These are phyloP conservation scores for Tricholoma furcatifolium DNA, from an alignment of 768 basidiomycete species.

Conservation along the genomic window DNA sequence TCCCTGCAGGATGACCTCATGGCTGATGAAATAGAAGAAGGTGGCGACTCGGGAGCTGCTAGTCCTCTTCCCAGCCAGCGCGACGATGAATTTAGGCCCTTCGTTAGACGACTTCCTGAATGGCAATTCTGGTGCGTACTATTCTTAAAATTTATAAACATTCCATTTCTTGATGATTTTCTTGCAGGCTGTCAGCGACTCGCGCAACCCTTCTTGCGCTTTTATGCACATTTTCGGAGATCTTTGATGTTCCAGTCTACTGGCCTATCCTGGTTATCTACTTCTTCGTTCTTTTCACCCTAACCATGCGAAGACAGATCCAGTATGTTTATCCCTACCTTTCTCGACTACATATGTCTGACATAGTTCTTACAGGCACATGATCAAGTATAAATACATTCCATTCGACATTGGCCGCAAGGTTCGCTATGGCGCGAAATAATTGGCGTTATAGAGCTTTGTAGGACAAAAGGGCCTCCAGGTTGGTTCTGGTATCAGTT, in stretches of 20 bases:
- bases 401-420: slow-evolving; percentile 97
- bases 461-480: slow-evolving; percentile 1
- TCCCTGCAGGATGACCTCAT: slow-evolving; percentile 90
- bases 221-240: slow-evolving; percentile 74
- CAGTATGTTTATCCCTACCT: slow-evolving; percentile 48
- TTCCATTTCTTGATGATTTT: not conserved
- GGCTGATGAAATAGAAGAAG: slow-evolving; percentile 95
- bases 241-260: slow-evolving; percentile 96
- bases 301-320: slow-evolving; percentile 96
- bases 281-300: slow-evolving; percentile 90
- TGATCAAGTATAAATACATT: slow-evolving; percentile 98
- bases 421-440: slow-evolving; percentile 68
- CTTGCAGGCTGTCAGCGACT: slow-evolving; percentile 83
- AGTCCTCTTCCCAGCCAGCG: slow-evolving; percentile 61
- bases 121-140: slow-evolving; percentile 88
- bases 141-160: not conserved
- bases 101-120: slow-evolving; percentile 92
- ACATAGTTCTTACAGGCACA: slow-evolving; percentile 61
- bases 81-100: slow-evolving; percentile 97
- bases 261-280: slow-evolving; percentile 99
- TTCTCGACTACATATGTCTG: slow-evolving; percentile 1
- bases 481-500: slow-evolving; percentile 1
- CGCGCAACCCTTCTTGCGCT: slow-evolving; percentile 84
- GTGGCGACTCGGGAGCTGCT: slow-evolving; percentile 54
- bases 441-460: slow-evolving; percentile 13